A percentile compares a stretch with the other conserved stretches of the same genome.
These are phyloP conservation scores for Talaromyces piceae DNA, from an alignment of 2,329 filamentous ascomycete species.

Conservation along the genomic window DNA sequence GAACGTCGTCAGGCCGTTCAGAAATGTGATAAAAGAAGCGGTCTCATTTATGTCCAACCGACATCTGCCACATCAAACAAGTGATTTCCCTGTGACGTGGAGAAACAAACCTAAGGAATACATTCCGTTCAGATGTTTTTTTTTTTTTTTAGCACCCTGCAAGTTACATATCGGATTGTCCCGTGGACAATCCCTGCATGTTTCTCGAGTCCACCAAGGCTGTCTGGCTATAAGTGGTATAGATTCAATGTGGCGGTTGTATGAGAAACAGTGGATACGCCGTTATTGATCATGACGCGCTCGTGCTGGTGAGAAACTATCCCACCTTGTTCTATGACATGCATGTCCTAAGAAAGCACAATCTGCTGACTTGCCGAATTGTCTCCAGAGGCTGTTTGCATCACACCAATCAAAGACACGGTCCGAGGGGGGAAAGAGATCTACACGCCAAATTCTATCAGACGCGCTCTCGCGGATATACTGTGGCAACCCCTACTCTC, in stretches of 20 bases:
- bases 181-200: slow-evolving; percentile 9
- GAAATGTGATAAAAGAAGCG: neutral
- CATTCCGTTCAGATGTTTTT: neutral
- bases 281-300: neutral
- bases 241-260: slow-evolving; percentile 6
- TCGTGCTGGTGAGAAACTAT: slow-evolving; percentile 1
- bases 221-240: slow-evolving; percentile 1
- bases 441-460: neutral
- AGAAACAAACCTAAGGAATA: neutral
- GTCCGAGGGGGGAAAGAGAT: neutral
- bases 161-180: slow-evolving; percentile 3
- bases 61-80: slow-evolving; percentile 8
- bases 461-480: neutral
- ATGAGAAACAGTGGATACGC: slow-evolving; percentile 6
- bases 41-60: slow-evolving; percentile 2
- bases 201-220: neutral
- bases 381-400: neutral
- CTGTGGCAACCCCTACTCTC: neutral
- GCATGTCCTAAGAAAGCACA: slow-evolving; percentile 7
- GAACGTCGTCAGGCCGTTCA: neutral
- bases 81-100: slow-evolving; percentile 10
- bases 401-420: neutral
- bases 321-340: slow-evolving; percentile 7
- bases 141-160: neutral
- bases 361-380: slow-evolving; percentile 1